Evolutionary conservation across 2,329 filamentous ascomycete species (phyloP), one percentile per base, ranked within the genome.

Genomic region (Arthrobotrys sphaeroides): DNA sequence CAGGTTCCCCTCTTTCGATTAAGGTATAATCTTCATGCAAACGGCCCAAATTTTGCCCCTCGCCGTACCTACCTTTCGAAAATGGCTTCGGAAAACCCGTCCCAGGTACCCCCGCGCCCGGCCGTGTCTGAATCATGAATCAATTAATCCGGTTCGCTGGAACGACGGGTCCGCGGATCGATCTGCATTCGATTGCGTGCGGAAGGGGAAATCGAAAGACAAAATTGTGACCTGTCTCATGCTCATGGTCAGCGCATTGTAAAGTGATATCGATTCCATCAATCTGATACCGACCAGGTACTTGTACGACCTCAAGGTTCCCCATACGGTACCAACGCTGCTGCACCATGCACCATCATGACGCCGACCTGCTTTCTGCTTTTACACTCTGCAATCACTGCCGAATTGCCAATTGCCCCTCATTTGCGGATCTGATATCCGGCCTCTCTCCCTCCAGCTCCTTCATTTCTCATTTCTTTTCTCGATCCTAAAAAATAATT

Each of bases 331-430:
- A 36, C 47, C 28, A 55, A 22, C 16, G 28, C 51, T 55, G 49
- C 49, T 55, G 49, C 49, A 55, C 16, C 31, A 22, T 55, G 51
- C 51, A 55, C 51, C 18, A 55, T 55, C 51, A 55, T 55, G 51
- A 55, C 51, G 31, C 51, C 28, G 51, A 38, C 28, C 18, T 38
- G 31, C 49, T 55, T 36, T 3, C 22, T 47, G 43, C 40, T 40
- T 7, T 6, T 13, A 7, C 16, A 28, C 45, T 28, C n/a, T 20
- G n/a, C n/a, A n/a, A n/a, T n/a, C 12, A 18, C 5, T 49, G 24
- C 26, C 2, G 22, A 53, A 33, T 33, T 33, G 2, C n/a, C 13
- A 53, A 20, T 33, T 26, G 26, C 47, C 47, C 26, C 47, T 53
- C 47, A 33, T 33, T 12, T 26, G 20, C 28, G 28, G 10, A 10